Base-by-base conservation (phyloP, 2,329 filamentous ascomycete genomes). In the Aaosphaeria pasadenensis region DNA sequence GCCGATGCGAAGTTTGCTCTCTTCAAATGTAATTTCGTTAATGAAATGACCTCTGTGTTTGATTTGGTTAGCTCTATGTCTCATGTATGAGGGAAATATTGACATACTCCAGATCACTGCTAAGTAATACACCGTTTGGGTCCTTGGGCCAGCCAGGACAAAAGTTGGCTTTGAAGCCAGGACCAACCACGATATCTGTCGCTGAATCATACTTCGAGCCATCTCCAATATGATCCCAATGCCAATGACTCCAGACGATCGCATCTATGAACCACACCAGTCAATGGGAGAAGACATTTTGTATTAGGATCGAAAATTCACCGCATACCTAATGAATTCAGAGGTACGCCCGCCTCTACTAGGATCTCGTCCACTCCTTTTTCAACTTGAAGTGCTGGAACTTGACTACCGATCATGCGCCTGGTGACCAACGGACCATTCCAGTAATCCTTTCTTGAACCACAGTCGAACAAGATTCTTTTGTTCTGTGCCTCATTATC, bases 171-270 rank as follows among this genome's bases (percentile, higher is more conserved):
- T 71, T 74, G 57, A 79, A 75, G 0, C 78, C 78, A 0, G 78
- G 75, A 0, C 79, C 79, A 3, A 80, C 77, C 32, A 81, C 55
- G 0, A 82, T 54, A 11, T 74, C 66, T 2, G 76, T 78, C 1
- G 57, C 62, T 1, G 54, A 1, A 0, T 76, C 74, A 42, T 81
- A 81, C 0, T 56, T 62, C 0, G 71, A 69, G 0, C 71, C 66
- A 45, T 80, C 71, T 0, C 78, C 80, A 7, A 71, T 74, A 46
- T 82, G 79, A 53, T 82, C 78, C 56, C 67, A 48, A 39, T 51
- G 49, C 6, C 13, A 6, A 35, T 51, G 49, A 35, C 47, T 48
- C 17, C 17, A 24, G 9, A 36, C 33, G 13, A 36, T 36, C 13
- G 33, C 33, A 36, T 9, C 33, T 36, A 11, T 13, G 17, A 24